A percentile compares a stretch with the other conserved stretches of the same genome.
phyloP scores from a whole-genome alignment of 306 rosid species.

The Prunus fruticosa region DNA sequence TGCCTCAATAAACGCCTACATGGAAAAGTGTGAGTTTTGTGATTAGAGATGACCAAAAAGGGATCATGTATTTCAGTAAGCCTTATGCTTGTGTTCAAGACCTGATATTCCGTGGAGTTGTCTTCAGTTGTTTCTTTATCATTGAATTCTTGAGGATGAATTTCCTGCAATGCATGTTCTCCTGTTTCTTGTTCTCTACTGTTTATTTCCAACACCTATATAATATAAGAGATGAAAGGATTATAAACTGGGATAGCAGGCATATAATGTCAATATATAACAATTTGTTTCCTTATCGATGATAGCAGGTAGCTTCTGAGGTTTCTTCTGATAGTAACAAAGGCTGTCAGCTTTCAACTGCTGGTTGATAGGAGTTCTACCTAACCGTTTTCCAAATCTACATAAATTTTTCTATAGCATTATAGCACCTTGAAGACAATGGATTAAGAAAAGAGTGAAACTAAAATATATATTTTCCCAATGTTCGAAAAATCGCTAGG shows the following conservation, averaged over 20 bases:
- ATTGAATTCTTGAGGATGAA: conserved; percentile 1
- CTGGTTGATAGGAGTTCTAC: too few species aligned
- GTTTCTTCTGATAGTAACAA: too few species aligned
- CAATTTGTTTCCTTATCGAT: too few species aligned
- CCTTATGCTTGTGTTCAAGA: not conserved
- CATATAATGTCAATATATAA: not conserved
- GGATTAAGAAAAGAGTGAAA: too few species aligned
- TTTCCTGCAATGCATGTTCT: conserved; percentile 12
- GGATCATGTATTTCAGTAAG: not conserved
- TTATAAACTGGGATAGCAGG: not conserved
- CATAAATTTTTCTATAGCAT: too few species aligned
- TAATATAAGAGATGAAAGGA: not conserved
- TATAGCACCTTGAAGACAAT: too few species aligned
- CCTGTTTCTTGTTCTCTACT: conserved; percentile 3
- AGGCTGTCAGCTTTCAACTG: too few species aligned
- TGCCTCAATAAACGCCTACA: conserved; percentile 16
- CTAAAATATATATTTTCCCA: too few species aligned
- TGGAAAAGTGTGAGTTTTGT: not conserved
- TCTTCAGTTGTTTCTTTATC: conserved; percentile 6
- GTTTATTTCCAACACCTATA: conserved; percentile 21
- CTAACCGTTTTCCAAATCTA: too few species aligned
- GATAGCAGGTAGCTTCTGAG: too few species aligned
- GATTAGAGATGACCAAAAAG: not conserved
- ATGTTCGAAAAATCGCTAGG: too few species aligned
- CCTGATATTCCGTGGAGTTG: conserved; percentile 23